Base-by-base conservation (phyloP, 305 asterid species). In the Solanum hybrid region DNA sequence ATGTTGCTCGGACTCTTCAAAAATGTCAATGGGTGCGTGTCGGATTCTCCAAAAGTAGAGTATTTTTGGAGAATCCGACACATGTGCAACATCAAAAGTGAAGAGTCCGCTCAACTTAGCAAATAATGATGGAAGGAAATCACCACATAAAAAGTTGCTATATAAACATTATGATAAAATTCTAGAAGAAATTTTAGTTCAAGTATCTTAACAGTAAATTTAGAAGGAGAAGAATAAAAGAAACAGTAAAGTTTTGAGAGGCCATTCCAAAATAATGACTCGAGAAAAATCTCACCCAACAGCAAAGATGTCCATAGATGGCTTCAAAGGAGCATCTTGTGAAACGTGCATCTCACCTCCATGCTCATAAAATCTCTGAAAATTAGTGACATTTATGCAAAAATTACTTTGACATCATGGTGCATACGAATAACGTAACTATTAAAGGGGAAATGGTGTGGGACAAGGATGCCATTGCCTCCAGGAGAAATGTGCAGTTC, bases 311-410 rank as follows among this genome's bases (percentile, higher is more conserved):
- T 97, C 99, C 99, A 96, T 96, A 64, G 98, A 95, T 87, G 98
- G 98, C 93, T 95, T 95, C 93, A 97, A 90, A 64, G 93, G 94
- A 78, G 97, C 98, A 92, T 97, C 98, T 91, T 94, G 97, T 78
- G 95, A 91, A 91, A 95, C 93, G 86, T 95, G 98, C 86, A 85
- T 90, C 93, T 95, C 98, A 90, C 97, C 98, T 88, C 98, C 99
- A 91, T 96, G 98, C 96, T 96, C 99, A 92, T 95, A 97, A 91
- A 96, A 97, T 93, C 99, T 97, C 99, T 97, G 96, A 91, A 92
- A 93, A 76, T 35, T 37, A 73, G 42, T 22, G 82, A 45, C 56
- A 77, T 31, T 42, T 56, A 22, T 88, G 85, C 75, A 88, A 6
- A 78, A 77, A 45, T 75, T 60, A 87, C 89, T 75, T 78, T 73